Conservation (phyloP, 2,329 filamentous ascomycete species). For the Arachnomyces sp. region DNA sequence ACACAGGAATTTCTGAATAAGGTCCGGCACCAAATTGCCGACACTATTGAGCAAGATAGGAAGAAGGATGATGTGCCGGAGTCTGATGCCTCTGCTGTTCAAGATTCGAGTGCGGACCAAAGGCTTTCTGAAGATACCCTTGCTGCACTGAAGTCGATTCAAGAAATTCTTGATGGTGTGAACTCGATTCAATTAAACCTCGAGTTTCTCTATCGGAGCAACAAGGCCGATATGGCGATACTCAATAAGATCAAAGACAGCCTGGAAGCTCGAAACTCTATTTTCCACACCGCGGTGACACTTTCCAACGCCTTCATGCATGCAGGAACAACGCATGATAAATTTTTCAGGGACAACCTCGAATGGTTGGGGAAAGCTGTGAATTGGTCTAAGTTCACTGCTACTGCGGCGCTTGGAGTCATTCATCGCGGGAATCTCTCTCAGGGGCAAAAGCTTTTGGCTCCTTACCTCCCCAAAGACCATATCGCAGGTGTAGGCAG, state of each 20-base stretch:
- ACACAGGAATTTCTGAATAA: slow-evolving; percentile 94
- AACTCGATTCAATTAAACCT: slow-evolving; percentile 92
- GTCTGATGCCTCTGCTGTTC: slow-evolving; percentile 6
- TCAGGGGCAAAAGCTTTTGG: slow-evolving; percentile 85
- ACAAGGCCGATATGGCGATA: slow-evolving; percentile 84
- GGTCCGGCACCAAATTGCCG: slow-evolving; percentile 57
- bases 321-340: slow-evolving; percentile 93
- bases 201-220: slow-evolving; percentile 93
- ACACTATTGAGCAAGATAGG: slow-evolving; percentile 40
- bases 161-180: slow-evolving; percentile 69
- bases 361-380: slow-evolving; percentile 98
- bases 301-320: slow-evolving; percentile 99
- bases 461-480: slow-evolving; percentile 83
- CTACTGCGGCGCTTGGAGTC: slow-evolving; percentile 89
- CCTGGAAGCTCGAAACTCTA: slow-evolving; percentile 90
- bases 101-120: slow-evolving; percentile 52
- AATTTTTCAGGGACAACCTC: slow-evolving; percentile 95
- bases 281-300: slow-evolving; percentile 95
- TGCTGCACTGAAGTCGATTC: slow-evolving; percentile 50
- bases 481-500: slow-evolving; percentile 55
- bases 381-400: slow-evolving; percentile 99
- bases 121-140: slow-evolving; percentile 42
- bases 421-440: slow-evolving; percentile 93
- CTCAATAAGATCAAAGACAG: slow-evolving; percentile 96
- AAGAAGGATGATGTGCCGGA: slow-evolving; percentile 38